Evolutionary conservation across 2,329 filamentous ascomycete species (phyloP).

Genomic region (Fusarium dimerum): DNA sequence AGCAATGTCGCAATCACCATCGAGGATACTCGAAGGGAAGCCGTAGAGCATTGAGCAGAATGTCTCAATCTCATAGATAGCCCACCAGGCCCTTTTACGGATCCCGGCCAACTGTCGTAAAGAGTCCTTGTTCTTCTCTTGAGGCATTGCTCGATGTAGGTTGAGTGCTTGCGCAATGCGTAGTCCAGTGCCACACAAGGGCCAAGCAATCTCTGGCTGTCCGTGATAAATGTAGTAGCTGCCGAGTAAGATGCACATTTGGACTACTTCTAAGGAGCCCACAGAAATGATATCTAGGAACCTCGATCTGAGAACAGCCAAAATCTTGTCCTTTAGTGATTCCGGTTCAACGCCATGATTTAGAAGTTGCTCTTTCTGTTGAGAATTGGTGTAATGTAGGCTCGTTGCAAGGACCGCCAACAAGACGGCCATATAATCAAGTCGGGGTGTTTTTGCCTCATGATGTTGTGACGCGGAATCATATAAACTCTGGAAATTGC

Average conservation of each 20-base stretch:
- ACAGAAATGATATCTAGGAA: conserved; percentile 16
- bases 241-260: conserved; percentile 38
- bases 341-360: background rate
- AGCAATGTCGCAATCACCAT: conserved; percentile 35
- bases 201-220: conserved; percentile 38
- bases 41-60: conserved; percentile 43
- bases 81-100: conserved; percentile 42
- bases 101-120: conserved; percentile 19
- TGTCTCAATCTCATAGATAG: conserved; percentile 42
- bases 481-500: conserved; percentile 11
- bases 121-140: background rate
- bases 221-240: conserved; percentile 40
- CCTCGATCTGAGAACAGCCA: conserved; percentile 1
- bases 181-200: conserved; percentile 38
- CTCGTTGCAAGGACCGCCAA: conserved; percentile 16
- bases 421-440: conserved; percentile 12
- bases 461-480: background rate
- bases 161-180: conserved; percentile 38
- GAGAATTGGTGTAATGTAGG: conserved; percentile 5
- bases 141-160: conserved; percentile 26
- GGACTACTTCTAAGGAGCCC: conserved; percentile 33
- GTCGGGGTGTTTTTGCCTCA: too few relatives aligned
- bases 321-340: background rate
- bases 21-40: conserved; percentile 35
- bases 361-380: background rate